Conservation (phyloP, 179 eudicot species). For the Monotropa hypopitys region DNA sequence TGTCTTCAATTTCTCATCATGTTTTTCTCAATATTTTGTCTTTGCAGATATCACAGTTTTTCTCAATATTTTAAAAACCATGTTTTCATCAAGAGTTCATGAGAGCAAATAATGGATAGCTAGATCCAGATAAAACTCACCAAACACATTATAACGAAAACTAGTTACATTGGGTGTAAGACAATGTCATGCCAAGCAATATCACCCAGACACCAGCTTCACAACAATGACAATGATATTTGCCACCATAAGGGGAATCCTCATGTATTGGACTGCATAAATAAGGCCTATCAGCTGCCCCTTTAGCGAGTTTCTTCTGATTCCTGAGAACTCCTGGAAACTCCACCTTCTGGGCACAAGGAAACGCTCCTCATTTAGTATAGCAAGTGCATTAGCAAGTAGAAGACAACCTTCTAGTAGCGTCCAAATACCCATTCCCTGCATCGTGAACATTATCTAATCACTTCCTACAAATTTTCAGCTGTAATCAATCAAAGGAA, state of each 20-base stretch:
- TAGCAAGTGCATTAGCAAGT: conserved; percentile 42
- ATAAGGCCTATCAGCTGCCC: conserved; percentile 69
- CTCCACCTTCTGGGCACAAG: conserved; percentile 75
- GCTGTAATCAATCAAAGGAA: background rate
- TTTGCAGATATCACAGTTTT: background rate
- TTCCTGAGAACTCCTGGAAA: conserved; percentile 58
- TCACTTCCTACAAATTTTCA: background rate
- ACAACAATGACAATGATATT: conserved; percentile 55
- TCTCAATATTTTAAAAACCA: background rate
- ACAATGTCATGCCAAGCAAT: conserved; percentile 3
- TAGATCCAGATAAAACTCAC: background rate
- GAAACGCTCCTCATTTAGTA: conserved; percentile 64
- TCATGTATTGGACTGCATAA: conserved; percentile 67
- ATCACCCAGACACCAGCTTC: conserved; percentile 68
- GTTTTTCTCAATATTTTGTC: background rate
- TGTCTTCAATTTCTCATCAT: background rate
- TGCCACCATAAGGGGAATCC: conserved; percentile 55
- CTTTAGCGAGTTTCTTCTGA: conserved; percentile 46
- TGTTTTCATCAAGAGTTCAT: background rate
- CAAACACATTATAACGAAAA: background rate
- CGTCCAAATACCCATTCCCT: conserved; percentile 72
- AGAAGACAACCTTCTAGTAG: conserved; percentile 70
- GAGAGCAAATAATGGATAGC: background rate
- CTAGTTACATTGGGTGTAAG: background rate
- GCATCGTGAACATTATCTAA: conserved; percentile 1